phyloP scores from a whole-genome alignment of 208 protist genomes.

The Leishmania martiniquensis region DNA sequence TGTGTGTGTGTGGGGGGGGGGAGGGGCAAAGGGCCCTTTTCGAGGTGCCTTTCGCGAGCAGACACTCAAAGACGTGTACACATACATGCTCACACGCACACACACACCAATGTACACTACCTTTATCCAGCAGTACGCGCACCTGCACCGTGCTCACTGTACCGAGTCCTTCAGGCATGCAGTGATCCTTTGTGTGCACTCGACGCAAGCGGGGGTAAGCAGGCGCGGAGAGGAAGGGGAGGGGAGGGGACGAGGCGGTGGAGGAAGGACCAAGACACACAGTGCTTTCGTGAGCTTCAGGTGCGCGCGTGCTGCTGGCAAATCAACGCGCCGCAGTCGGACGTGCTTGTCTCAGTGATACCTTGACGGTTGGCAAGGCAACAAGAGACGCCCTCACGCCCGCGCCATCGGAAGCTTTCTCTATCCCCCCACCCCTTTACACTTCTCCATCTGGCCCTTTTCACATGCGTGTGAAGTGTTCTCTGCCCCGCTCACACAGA shows the following conservation, averaged over 20 bases:
- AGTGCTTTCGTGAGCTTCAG: neutral
- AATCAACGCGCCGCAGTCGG: neutral
- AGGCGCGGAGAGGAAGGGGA: neutral
- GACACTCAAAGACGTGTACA: too few relatives aligned
- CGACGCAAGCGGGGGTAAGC: neutral
- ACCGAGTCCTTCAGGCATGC: neutral
- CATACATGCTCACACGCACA: too few relatives aligned
- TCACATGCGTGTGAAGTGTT: neutral
- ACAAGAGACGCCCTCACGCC: neutral
- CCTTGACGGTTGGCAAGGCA: neutral
- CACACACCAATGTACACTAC: conserved; percentile 10
- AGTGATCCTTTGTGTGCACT: neutral
- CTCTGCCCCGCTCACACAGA: neutral
- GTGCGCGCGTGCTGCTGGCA: neutral
- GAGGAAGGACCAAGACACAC: neutral
- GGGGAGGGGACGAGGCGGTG: neutral
- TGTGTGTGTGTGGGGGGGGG: neutral
- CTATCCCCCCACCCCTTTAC: neutral
- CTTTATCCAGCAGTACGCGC: neutral
- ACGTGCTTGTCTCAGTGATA: neutral
- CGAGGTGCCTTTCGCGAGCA: neutral
- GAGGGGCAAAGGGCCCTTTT: neutral
- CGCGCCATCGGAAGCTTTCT: neutral
- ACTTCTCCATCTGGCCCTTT: neutral
- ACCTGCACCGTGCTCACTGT: neutral